These are phyloP conservation scores for Rhynchosporium graminicola DNA, from an alignment of 2,329 filamentous ascomycete genomes.

Conservation along the genomic window DNA sequence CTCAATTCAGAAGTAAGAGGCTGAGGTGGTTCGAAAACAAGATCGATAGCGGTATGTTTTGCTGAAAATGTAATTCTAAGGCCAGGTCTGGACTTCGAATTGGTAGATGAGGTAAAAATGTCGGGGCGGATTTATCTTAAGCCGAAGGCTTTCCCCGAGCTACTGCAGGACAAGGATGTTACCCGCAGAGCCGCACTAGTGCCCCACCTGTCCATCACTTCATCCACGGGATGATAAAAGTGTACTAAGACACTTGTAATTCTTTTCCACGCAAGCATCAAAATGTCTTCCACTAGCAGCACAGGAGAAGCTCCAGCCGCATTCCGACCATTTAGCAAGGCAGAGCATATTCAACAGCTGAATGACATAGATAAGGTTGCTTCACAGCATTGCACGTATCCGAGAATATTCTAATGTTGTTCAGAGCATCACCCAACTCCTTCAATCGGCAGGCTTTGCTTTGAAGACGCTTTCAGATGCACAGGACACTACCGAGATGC, in stretches of 20 bases:
- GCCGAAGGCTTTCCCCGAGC: conserved; percentile 13
- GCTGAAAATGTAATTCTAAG: not conserved
- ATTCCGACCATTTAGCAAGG: conserved; percentile 59
- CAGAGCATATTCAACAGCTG: conserved; percentile 79
- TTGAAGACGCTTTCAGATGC: conserved; percentile 62
- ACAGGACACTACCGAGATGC: conserved; percentile 31
- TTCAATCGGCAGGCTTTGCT: conserved; percentile 61
- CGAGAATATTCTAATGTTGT: not conserved
- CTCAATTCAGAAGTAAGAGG: no score
- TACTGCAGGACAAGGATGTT: conserved; percentile 28
- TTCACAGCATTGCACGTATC: not conserved
- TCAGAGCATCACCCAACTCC: conserved; percentile 47
- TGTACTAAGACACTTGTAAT: no score
- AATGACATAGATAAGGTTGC: conserved; percentile 72
- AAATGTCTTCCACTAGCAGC: not conserved
- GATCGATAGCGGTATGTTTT: not conserved
- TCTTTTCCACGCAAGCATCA: not conserved
- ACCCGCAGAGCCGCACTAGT: conserved; percentile 38
- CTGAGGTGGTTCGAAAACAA: no score
- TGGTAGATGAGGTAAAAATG: not conserved
- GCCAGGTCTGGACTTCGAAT: not conserved
- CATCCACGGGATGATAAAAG: not conserved
- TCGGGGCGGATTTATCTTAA: not conserved
- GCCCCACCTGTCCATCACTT: not conserved
- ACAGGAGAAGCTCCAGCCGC: conserved; percentile 28